These are phyloP conservation scores for Metschnikowia drakensbergensis DNA, from an alignment of 805 yeast species.

Conservation along the genomic window DNA sequence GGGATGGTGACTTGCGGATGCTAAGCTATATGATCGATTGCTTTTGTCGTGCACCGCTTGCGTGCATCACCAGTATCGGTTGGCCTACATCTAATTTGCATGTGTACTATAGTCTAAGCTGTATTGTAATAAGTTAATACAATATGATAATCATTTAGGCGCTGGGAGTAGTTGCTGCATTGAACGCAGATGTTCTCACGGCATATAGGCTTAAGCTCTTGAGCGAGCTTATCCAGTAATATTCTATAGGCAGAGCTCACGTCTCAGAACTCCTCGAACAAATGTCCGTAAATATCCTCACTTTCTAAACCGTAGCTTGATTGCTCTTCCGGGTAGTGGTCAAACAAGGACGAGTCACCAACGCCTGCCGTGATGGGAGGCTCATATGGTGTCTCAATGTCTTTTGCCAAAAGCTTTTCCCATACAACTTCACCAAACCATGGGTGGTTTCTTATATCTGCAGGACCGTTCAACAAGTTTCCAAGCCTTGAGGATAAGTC, in stretches of 20 bases:
- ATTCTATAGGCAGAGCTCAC: background rate
- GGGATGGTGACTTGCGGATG: background rate
- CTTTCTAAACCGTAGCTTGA: slow-evolving; percentile 37
- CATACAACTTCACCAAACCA: slow-evolving; percentile 62
- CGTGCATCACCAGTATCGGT: background rate
- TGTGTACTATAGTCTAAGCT: slow-evolving; percentile 3
- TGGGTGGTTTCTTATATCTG: slow-evolving; percentile 52
- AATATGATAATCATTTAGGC: background rate
- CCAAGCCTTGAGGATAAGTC: slow-evolving; percentile 57
- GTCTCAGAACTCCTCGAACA: slow-evolving; percentile 32
- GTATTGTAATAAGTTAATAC: slow-evolving; percentile 3
- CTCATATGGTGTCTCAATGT: slow-evolving; percentile 61
- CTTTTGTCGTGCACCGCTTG: background rate
- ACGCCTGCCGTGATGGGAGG: slow-evolving; percentile 62
- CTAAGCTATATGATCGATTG: background rate
- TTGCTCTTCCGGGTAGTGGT: slow-evolving; percentile 45
- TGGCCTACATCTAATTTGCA: background rate
- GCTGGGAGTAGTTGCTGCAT: background rate
- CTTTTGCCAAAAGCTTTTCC: slow-evolving; percentile 53
- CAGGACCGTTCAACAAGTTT: slow-evolving; percentile 54
- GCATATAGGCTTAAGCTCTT: too few relatives aligned
- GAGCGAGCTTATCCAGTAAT: background rate
- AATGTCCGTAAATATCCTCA: slow-evolving; percentile 37
- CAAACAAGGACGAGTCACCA: slow-evolving; percentile 50
- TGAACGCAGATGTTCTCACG: background rate